Conservation (phyloP, 306 rosid species). For the Citrullus amarus region DNA sequence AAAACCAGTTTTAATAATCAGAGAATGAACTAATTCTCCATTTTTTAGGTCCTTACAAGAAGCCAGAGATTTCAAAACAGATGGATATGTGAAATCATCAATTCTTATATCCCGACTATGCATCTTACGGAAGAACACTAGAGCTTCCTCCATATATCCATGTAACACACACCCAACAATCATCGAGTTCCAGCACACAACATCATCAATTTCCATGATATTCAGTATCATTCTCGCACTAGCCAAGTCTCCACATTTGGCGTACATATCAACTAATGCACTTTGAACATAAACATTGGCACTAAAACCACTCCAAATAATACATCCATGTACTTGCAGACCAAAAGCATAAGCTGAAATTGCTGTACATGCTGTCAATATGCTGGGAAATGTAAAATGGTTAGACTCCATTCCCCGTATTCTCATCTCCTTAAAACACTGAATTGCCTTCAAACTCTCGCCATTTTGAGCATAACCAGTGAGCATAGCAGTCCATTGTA, state of each 20-base stretch:
- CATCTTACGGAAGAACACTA: constrained; percentile 53
- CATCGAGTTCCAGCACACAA: constrained; percentile 81
- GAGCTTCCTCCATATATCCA: constrained; percentile 51
- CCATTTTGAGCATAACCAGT: constrained; percentile 85
- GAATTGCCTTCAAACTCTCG: constrained; percentile 46
- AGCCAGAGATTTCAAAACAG: constrained; percentile 50
- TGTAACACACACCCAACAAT: constrained; percentile 75
- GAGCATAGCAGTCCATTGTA: constrained; percentile 76
- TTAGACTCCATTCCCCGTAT: constrained; percentile 41
- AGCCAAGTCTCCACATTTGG: constrained; percentile 56
- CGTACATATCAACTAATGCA: constrained; percentile 74
- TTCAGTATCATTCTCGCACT: constrained; percentile 41
- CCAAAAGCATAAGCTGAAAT: constrained; percentile 53
- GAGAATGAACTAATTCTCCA: constrained; percentile 42
- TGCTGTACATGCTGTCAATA: constrained; percentile 66
- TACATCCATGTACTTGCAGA: constrained; percentile 58
- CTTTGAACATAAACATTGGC: constrained; percentile 68
- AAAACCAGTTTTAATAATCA: constrained; percentile 64
- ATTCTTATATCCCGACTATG: constrained; percentile 50
- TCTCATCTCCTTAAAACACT: constrained; percentile 49
- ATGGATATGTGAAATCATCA: constrained; percentile 77
- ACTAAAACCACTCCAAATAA: constrained; percentile 52
- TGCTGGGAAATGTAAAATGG: constrained; percentile 73
- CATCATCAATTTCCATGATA: constrained; percentile 55
- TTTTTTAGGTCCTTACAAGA: constrained; percentile 23